Evolutionary conservation across 163 green algal species (phyloP).

Genomic region (Scenedesmus sp.): DNA sequence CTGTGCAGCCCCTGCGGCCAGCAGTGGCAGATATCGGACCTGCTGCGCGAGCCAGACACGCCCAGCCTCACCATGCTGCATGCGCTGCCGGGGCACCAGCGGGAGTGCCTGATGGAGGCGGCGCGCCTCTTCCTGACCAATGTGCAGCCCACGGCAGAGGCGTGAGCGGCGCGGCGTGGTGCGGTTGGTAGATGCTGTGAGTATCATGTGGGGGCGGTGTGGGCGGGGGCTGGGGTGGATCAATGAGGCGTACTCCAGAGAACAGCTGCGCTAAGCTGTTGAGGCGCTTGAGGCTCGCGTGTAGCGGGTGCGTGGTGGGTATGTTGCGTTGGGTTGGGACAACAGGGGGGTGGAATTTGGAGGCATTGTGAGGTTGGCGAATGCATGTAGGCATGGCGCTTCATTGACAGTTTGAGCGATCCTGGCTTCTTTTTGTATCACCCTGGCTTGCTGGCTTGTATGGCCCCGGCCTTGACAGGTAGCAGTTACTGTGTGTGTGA

Average conservation of each 20-base stretch:
- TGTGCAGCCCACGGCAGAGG: background rate
- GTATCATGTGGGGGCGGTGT: background rate
- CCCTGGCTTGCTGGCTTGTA: background rate
- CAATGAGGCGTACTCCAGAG: background rate
- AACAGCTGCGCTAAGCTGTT: background rate
- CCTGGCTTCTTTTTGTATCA: background rate
- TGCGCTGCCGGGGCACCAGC: constrained; percentile 32
- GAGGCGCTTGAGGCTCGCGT: too few species aligned
- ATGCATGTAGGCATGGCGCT: background rate
- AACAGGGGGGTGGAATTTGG: background rate
- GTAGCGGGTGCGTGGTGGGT: background rate
- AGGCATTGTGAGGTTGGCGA: background rate
- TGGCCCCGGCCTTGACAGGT: background rate
- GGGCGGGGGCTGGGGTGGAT: too few species aligned
- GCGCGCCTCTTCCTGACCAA: constrained; percentile 41
- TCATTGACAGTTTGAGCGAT: background rate
- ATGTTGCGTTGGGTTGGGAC: background rate
- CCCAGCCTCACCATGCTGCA: constrained; percentile 36
- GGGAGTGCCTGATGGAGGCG: constrained; percentile 44
- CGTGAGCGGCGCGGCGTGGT: background rate
- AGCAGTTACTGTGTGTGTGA: background rate
- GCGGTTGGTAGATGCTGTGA: background rate
- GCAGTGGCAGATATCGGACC: constrained; percentile 31
- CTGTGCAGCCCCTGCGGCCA: constrained; percentile 15
- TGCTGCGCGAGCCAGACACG: constrained; percentile 43